phyloP scores from a whole-genome alignment of 2,329 filamentous ascomycete genomes.

The Colletotrichum noveboracense region DNA sequence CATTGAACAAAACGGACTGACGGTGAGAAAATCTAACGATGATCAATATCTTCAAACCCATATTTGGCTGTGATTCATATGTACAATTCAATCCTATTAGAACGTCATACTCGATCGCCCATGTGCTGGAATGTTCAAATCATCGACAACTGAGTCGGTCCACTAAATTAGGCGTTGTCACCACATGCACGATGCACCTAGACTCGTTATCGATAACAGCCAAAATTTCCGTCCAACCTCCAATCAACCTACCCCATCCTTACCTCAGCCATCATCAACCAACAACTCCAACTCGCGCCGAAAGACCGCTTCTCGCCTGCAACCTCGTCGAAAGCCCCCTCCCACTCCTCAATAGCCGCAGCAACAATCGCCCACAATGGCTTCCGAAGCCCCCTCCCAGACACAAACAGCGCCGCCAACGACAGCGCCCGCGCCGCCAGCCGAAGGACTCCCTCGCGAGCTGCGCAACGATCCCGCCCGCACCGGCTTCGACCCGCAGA shows the following conservation, averaged over 20 bases:
- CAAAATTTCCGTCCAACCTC: slow-evolving; percentile 14
- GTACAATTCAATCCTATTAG: background rate
- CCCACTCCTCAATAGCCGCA: background rate
- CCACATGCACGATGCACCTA: background rate
- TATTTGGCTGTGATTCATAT: background rate
- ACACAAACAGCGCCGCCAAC: slow-evolving; percentile 10
- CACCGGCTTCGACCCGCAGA: slow-evolving; percentile 67
- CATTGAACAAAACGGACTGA: background rate
- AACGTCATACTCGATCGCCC: background rate
- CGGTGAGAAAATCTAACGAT: background rate
- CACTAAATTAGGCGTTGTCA: background rate
- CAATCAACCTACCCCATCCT: background rate
- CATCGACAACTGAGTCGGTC: background rate
- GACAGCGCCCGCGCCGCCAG: background rate
- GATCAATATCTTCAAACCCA: background rate
- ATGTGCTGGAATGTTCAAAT: background rate
- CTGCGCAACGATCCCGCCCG: slow-evolving; percentile 63
- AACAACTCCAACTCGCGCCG: background rate
- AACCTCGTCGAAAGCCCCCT: background rate
- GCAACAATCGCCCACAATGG: background rate
- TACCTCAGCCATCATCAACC: background rate
- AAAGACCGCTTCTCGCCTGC: background rate
- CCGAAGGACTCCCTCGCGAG: slow-evolving; percentile 31
- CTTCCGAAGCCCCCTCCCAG: slow-evolving; percentile 2
- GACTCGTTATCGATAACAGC: slow-evolving; percentile 16